Evolutionary conservation across 345 rosid genomes (phyloP), one percentile per base, ranked within the genome.

Genomic region (Sonneratia alba): DNA sequence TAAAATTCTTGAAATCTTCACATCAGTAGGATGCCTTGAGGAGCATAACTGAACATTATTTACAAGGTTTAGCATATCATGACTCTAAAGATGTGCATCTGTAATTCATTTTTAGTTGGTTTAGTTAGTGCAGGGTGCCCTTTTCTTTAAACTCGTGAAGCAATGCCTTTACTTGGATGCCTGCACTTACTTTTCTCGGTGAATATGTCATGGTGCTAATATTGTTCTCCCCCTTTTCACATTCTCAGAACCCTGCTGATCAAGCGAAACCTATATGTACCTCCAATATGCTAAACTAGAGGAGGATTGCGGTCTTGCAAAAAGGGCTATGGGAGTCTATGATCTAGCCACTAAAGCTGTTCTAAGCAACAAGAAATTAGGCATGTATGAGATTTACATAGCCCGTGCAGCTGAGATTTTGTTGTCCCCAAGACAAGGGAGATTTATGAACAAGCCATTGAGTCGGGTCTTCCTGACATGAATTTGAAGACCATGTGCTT

Each of bases 221-320:
- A 4, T 9, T 4, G 45, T 42, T 42, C 10, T 42, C 10, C 45
- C 45, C 0, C 45, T 15, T 5, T 55, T 61, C 27, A 24, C 65
- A 22, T 72, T 32, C 15, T 61, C 86, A 87, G 98, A 87, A 98
- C 65, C 96, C 99, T 73, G 85, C 99, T 24, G 99, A 92, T 78
- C 75, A 83, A 49, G 96, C 89, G 12, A 95, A 90, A 79, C 96
- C 96, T 21, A 74, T 90, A 74, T 90, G 67, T 92, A 84, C 79
- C 99, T 95, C 78, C 97, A 92, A 76, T 95, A 90, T 79, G 99
- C 99, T 34, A 92, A 95, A 83, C 81, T 95, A 68, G 99, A 95
- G 78, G 98, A 92, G 77, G 99, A 95, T 69, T 89, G 81, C 72
- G 99, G 99, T 73, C 79, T 95, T 59, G 97, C 98, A 48, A 95